Evolutionary conservation across 352 stramenopile species (phyloP), one percentile per base, ranked within the genome.

Genomic region (Phytophthora podocarpi): DNA sequence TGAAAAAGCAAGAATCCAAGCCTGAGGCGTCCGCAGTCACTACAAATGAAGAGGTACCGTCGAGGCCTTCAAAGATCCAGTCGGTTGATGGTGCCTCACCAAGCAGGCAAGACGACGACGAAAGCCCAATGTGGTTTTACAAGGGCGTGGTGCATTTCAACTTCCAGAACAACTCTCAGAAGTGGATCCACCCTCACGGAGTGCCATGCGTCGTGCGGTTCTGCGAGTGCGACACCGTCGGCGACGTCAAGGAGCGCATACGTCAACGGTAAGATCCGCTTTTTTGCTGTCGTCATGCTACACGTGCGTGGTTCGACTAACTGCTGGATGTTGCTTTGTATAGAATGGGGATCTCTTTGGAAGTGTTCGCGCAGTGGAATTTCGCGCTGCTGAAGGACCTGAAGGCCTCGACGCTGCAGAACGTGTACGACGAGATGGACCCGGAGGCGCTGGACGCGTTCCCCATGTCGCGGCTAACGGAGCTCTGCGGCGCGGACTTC

Each of bases 61-160:
- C n/a, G n/a, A n/a, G n/a, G n/a, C n/a, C n/a, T n/a, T n/a, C 27
- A 23, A 16, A 30, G 23, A 36, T 24, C 12, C 30, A 40, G 20
- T 5, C 11, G 26, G 31, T 12, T 9, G 20, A 31, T 13, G 24
- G 12, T 30, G 20, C 18, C 3, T 50, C 37, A 28, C 11, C 31
- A 7, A 16, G 18, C 5, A 6, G 28, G 1, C 9, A 36, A 15
- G 43, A 71, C 6, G 62, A 76, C 12, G 68, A 60, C 0, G 39
- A 64, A 5, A 62, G 48, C 24, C 48, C 58, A 28, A 1, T 47
- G 67, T 76, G 68, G 36, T 78, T 90, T 35, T 63, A 74, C 35
- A 75, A 89, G 27, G 79, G 80, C 18, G 82, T 93, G 4, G 71
- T 85, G 48, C 86, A 95, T 53, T 95, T 93, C 39, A 83, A 77